Evolutionary conservation across 1,284 basidiomycete species (phyloP).

Genomic region (Inonotus obliquus): DNA sequence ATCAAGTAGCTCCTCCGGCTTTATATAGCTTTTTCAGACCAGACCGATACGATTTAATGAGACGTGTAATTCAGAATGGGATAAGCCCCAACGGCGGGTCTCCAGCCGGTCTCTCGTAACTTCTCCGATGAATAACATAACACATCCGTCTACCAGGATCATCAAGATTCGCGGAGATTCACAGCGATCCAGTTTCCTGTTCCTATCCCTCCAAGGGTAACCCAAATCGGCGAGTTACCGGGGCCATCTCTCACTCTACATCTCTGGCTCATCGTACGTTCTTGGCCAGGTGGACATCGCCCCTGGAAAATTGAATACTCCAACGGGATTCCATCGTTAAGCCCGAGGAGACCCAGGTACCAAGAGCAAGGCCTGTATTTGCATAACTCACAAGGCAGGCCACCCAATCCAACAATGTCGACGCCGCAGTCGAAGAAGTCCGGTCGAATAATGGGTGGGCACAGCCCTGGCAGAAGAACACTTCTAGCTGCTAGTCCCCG

Average conservation of each 20-base stretch:
- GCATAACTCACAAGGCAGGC: not conserved
- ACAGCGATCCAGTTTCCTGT: conserved; percentile 9
- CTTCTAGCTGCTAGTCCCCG: not conserved
- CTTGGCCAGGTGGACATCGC: not conserved
- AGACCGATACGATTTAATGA: not conserved
- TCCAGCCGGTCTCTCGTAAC: conserved; percentile 5
- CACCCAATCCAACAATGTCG: not conserved
- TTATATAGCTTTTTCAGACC: conserved; percentile 4
- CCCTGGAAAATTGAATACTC: not conserved
- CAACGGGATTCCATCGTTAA: not conserved
- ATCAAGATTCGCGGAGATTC: conserved; percentile 13
- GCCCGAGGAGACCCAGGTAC: conserved; percentile 5
- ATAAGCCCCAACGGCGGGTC: not conserved
- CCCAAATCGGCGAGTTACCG: conserved; percentile 4
- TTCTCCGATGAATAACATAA: conserved; percentile 6
- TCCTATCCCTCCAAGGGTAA: conserved; percentile 1
- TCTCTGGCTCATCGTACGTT: not conserved
- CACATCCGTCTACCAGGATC: not conserved
- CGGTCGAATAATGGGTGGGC: not conserved
- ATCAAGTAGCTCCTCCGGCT: not conserved
- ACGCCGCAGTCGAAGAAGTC: not conserved
- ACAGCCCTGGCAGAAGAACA: conserved; percentile 1
- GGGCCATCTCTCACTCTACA: not conserved
- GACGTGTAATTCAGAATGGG: conserved; percentile 1
- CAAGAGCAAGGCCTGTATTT: not conserved